Base-by-base conservation (phyloP, 345 rosid genomes). In the Melaleuca quinquenervia region DNA sequence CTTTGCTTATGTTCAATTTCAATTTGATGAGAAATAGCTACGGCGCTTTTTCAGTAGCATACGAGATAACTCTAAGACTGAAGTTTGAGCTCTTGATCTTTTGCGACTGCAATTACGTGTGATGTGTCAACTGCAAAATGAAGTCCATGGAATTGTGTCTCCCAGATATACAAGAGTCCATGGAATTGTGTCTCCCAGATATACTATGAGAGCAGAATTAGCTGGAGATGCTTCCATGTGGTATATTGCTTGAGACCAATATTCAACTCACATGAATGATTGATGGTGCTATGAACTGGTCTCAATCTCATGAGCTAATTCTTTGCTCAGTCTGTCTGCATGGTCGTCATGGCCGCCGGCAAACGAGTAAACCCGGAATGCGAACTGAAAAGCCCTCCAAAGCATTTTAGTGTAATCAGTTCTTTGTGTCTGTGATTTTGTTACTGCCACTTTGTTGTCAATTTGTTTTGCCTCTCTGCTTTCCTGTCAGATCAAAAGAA, bases 301-400 rank as follows among this genome's bases (percentile, higher is more conserved):
- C 91, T 95, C 94, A 70, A 96, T 97, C 91, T 93, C 98, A 10
- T 90, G 93, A 86, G 99, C 99, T 86, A 97, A 84, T 90, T 95
- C 98, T 89, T 88, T 92, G 9, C 97, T 97, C 62, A 97, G 89
- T 49, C 49, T 90, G 86, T 96, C 98, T 0, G 99, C 99, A 7
- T 98, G 94, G 41, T 97, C 99, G 26, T 97, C 99, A 0, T 94
- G 98, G 58, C 99, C 99, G 15, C 99, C 99, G 0, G 98, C 98
- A 86, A 97, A 97, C 44, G 94, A 90, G 86, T 97, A 97, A 14
- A 97, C 96, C 84, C 94, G 90, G 85, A 94, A 97, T 76, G 98
- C 98, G 80, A 97, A 94, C 70, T 97, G 99, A 87, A 97, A 97
- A 49, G 97, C 96, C 87, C 96, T 93, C 99, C 99, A 96, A 1